phyloP scores from a whole-genome alignment of 805 yeast genomes.

The Saturnispora saitoi region DNA sequence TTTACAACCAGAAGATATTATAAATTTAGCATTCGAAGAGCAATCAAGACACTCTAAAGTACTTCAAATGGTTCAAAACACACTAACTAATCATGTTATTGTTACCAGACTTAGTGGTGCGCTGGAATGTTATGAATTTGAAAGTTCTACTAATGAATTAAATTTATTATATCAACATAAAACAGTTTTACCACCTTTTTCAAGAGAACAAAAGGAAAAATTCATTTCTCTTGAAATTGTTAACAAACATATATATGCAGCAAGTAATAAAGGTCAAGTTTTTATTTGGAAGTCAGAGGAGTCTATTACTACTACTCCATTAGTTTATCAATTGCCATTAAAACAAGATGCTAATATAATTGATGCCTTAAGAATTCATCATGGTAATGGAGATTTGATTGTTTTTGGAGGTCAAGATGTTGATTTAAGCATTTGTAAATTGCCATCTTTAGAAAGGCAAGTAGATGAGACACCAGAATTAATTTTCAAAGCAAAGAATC shows the following conservation, averaged over 20 bases:
- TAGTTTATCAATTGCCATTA: constrained; percentile 24
- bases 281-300: constrained; percentile 14
- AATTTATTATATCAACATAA: constrained; percentile 6
- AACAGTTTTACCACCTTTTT: not conserved
- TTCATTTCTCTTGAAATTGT: constrained; percentile 20
- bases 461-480: constrained; percentile 18
- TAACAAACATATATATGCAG: constrained; percentile 7
- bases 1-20: constrained; percentile 50
- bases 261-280: constrained; percentile 12
- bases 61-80: constrained; percentile 20
- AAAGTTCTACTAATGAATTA: constrained; percentile 6
- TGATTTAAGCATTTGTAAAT: constrained; percentile 45
- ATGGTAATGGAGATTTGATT: constrained; percentile 37
- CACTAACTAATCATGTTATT: constrained; percentile 30
- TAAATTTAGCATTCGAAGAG: constrained; percentile 22
- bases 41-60: constrained; percentile 29
- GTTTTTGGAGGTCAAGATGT: constrained; percentile 86
- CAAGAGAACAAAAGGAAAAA: constrained; percentile 4
- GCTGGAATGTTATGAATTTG: constrained; percentile 32
- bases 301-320: constrained; percentile 20
- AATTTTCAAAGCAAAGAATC: constrained; percentile 71
- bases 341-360: constrained; percentile 27
- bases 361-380: constrained; percentile 10
- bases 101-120: constrained; percentile 37
- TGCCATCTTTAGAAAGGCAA: constrained; percentile 17